Base-by-base conservation (phyloP, 345 rosid genomes). In the Eucalyptus pauciflora region DNA sequence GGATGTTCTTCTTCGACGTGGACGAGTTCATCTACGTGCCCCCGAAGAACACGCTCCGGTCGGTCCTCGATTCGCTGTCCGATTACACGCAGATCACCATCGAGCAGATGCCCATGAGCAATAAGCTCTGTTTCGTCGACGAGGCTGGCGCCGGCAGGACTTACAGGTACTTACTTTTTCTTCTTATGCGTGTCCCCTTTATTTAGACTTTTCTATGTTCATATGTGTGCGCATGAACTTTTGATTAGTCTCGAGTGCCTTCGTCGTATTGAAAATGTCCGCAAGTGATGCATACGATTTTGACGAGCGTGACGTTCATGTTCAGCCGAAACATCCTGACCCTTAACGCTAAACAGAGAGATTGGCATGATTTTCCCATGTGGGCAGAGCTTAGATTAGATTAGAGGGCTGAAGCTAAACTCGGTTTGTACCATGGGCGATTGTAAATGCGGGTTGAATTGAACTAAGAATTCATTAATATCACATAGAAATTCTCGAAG, bases 1-100 rank as follows among this genome's bases (percentile, higher is more conserved):
- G 99, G 99, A 95, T 96, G 90, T 96, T 97, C 94, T 97, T 97
- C 95, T 97, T 96, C 69, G 99, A 97, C 86, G 94, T 96, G 45
- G 99, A 97, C 89, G 99, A 97, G 92, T 97, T 86, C 81, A 90
- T 97, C 51, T 94, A 94, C 86, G 94, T 96, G 48, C 94, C 96
- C 1, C 93, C 94, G 12, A 92, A 93, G 92, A 93, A 83, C 50
- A 95, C 95, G 33, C 90, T 97, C 37, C 89, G 89, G 85, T 90
- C 96, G 33, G 96, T 95, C 62, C 86, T 96, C 91, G 95, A 95
- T 92, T 94, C 96, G 20, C 94, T 96, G 86, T 89, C 94, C 41
- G 94, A 43, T 43, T 95, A 93, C 89, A 87, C 91, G 64, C 99
- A 97, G 91, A 90, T 97, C 90, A 96, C 99, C 37, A 93, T 97